Conservation (phyloP, 2,329 filamentous ascomycete species). For the Emmonsiellopsis sp. region DNA sequence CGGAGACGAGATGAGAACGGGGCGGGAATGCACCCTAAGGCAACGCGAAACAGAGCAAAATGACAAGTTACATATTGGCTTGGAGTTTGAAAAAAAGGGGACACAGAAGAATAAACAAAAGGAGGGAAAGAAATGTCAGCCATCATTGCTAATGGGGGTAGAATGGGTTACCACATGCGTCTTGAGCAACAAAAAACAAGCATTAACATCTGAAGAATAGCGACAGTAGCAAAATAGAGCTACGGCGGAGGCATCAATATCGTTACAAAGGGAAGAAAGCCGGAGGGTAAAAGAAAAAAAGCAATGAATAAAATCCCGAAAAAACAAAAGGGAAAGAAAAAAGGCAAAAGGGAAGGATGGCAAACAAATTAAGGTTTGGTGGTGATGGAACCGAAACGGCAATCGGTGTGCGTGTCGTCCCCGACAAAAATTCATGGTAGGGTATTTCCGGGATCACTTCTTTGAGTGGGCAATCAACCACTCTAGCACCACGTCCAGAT, state of each 20-base stretch:
- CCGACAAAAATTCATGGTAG: not conserved
- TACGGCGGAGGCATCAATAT: not conserved
- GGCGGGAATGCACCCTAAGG: no score
- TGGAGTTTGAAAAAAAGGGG: not conserved
- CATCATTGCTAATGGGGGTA: not conserved
- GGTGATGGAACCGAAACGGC: conserved; percentile 1
- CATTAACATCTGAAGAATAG: not conserved
- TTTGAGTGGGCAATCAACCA: conserved; percentile 89
- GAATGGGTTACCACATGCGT: not conserved
- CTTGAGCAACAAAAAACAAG: not conserved
- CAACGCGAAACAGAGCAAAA: no score
- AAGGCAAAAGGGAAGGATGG: not conserved
- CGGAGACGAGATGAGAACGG: no score
- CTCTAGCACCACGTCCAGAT: conserved; percentile 90
- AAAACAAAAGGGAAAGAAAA: conserved; percentile 3
- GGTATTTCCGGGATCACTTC: conserved; percentile 42
- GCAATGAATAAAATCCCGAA: not conserved
- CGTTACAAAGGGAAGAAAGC: conserved; percentile 1
- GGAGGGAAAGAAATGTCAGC: not conserved
- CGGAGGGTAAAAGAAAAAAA: not conserved
- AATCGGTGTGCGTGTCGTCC: conserved; percentile 6
- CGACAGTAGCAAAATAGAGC: not conserved
- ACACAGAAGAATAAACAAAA: not conserved
- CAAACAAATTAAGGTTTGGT: no score
- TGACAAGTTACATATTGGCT: no score